Base-by-base conservation (phyloP, 2,329 filamentous ascomycete species). In the Aschersonia sp. region DNA sequence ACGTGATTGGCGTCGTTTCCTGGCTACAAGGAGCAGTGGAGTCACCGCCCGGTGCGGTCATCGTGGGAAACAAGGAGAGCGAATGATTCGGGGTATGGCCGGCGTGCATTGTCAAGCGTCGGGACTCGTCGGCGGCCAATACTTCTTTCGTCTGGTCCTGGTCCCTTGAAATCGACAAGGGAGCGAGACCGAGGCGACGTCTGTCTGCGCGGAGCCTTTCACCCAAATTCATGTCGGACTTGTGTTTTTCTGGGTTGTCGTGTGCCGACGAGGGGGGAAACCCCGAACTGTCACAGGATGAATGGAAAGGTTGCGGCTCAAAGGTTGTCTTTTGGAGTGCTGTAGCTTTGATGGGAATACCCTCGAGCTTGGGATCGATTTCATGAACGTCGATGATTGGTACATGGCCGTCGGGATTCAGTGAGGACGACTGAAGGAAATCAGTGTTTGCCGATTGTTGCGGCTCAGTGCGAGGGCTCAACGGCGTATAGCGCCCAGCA, bases 31-130 rank as follows among this genome's bases (percentile, higher is more conserved):
- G 57, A 8, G 53, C 48, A 8, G 57, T 51, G 10, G 60, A 58
- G 47, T 53, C 56, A 30, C 56, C 51, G 9, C 61, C 65, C 2
- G 70, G 70, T 10, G 67, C 66, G 7, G 64, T 62, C 43, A 67
- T 62, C 8, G 70, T 72, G 5, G 67, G 65, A 12, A 77, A 60
- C 2, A 71, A 60, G 5, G 76, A 77, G 9, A 78, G 62, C 1
- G 75, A 78, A 56, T 79, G 76, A 46, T 70, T 79, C 6, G 78
- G 78, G 2, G 78, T 81, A 58, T 81, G 78, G 1, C 78, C 78
- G 22, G 78, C 78, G 58, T 81, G 72, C 70, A 81, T 75, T 0
- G 70, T 78, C 41, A 79, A 68, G 43, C 78, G 68, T 45, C 64
- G 66, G 42, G 67, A 65, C 54, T 73, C 75, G 5, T 69, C 65